Evolutionary conservation across 305 asterid genomes (phyloP).

Genomic region (Fraxinus sp.): DNA sequence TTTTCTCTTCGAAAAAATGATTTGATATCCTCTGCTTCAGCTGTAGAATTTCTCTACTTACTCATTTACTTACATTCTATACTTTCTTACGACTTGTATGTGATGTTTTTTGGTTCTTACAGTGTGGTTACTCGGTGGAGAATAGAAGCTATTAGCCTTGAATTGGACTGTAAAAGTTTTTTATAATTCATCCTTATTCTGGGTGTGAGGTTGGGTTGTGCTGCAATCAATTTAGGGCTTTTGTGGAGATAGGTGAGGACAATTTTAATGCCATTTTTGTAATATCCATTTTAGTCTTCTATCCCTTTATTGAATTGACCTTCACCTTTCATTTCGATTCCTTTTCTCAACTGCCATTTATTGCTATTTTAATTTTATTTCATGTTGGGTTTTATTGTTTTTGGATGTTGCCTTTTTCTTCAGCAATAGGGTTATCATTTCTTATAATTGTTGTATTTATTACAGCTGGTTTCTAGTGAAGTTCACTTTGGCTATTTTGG

Average conservation of each 20-base stretch:
- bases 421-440: not conserved
- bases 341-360: not conserved
- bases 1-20: not conserved
- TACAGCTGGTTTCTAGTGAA: constrained; percentile 17
- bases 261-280: not conserved
- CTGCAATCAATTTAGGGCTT: constrained; percentile 15
- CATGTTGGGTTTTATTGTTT: not conserved
- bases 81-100: not conserved
- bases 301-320: constrained; percentile 27
- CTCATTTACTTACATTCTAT: not conserved
- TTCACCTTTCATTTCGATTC: constrained; percentile 21
- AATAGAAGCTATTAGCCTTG: not conserved
- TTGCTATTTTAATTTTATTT: not conserved
- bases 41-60: not conserved
- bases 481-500: constrained; percentile 30
- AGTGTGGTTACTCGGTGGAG: not conserved
- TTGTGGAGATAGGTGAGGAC: constrained; percentile 11
- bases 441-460: constrained; percentile 15
- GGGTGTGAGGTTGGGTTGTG: not conserved
- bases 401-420: not conserved
- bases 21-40: not conserved
- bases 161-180: not conserved
- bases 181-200: not conserved
- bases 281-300: constrained; percentile 13
- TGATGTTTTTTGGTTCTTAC: not conserved